phyloP scores from a whole-genome alignment of 768 basidiomycete genomes.

The Termitomyces titanicus region DNA sequence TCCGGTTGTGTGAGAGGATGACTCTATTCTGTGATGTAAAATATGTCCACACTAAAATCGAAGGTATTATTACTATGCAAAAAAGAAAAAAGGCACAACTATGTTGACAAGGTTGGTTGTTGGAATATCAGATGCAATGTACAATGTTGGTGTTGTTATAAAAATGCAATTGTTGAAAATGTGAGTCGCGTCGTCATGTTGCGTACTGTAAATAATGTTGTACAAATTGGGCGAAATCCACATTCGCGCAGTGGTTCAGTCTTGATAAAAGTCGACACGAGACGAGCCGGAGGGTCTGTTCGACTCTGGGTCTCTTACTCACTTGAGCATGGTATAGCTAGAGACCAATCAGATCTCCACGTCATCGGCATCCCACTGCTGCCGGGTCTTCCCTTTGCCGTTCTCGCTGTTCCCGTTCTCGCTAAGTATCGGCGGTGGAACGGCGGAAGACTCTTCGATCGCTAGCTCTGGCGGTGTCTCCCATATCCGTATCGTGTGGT shows the following conservation, averaged over 20 bases:
- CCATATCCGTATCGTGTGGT: conserved; percentile 89
- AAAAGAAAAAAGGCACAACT: conserved; percentile 12
- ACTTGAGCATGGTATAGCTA: background rate
- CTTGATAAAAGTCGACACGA: background rate
- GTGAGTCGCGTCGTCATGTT: background rate
- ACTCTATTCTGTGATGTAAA: conserved; percentile 21
- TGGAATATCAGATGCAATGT: conserved; percentile 15
- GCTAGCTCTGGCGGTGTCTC: conserved; percentile 43
- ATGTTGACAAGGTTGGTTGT: conserved; percentile 14
- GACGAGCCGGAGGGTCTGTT: background rate
- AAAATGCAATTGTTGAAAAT: conserved; percentile 14
- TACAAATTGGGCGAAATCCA: conserved; percentile 2
- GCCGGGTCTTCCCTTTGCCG: conserved; percentile 62
- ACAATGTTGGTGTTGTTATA: conserved; percentile 2
- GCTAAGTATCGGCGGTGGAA: conserved; percentile 19
- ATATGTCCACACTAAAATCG: conserved; percentile 19
- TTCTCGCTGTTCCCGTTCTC: conserved; percentile 60
- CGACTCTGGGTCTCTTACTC: background rate
- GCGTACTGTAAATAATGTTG: conserved; percentile 2
- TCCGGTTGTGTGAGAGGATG: background rate
- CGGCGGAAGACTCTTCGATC: conserved; percentile 12
- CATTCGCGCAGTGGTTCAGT: background rate
- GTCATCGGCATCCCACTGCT: conserved; percentile 36
- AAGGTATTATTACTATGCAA: conserved; percentile 26
- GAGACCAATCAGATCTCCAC: conserved; percentile 14